Evolutionary conservation across 441 rosid genomes (phyloP), one percentile per base, ranked within the genome.

Genomic region (Hypseocharis bilobata): DNA sequence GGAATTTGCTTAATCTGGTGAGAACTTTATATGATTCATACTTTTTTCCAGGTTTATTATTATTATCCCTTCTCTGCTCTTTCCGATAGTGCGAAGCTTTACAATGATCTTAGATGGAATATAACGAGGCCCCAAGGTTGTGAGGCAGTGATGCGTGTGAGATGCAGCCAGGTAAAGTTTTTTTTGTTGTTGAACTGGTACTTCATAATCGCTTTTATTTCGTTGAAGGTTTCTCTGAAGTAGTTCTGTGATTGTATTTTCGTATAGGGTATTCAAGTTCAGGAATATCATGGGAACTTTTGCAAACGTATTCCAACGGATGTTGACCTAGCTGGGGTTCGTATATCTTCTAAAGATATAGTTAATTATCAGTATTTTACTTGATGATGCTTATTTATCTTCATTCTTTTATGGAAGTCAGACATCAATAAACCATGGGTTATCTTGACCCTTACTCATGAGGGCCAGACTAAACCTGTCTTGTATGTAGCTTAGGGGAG

Each of bases 121-220:
- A 75, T 92, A 70, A 83, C 91, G 40, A 86, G 99, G 82, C 98
- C 97, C 63, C 99, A 95, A 82, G 97, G 98, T 65, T 87, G 82
- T 80, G 99, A 95, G 86, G 95, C 98, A 45, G 98, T 95, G 59
- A 92, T 95, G 99, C 88, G 97, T 66, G 98, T 95, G 70, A 83
- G 98, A 82, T 89, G 98, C 84, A 88, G 98, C 79, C 95, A 88
- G 92, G 98, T 95, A 82, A 40, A 57, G 26, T 22, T 16, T 66
- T 47, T 62, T 36, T 57, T 5, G 6, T 8, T 22, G 14, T 25
- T n/a, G 45, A 51, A n/a, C 20, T 3, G 2, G 64, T 26, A 19
- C 28, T 17, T 10, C 44, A 44, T 11, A 45, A 54, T 22, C 26
- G 30, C 14, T 22, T 59, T 51, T 59, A 0, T 68, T 32, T 56